Percentiles rank a stretch among this genome's conserved stretches.
These are phyloP conservation scores for Ustulina deusta DNA, from an alignment of 2,329 filamentous ascomycete species.

Conservation along the genomic window DNA sequence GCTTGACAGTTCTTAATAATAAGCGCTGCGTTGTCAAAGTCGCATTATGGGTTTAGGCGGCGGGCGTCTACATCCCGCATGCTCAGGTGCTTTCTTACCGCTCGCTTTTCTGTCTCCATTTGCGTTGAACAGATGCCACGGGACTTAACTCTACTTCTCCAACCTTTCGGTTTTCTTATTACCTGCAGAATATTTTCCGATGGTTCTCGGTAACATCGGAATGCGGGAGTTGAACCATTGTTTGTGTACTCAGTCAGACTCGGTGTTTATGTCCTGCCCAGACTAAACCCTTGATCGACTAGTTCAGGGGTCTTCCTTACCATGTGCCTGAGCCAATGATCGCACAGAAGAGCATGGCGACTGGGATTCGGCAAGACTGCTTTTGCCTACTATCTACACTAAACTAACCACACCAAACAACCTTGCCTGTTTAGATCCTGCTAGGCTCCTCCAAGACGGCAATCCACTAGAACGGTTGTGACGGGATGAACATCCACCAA, in stretches of 20 bases:
- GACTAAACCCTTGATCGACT: constrained; percentile 16
- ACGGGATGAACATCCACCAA: constrained; percentile 29
- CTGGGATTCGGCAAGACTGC: constrained; percentile 25
- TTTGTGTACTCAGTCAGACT: neutral
- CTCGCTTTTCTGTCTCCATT: neutral
- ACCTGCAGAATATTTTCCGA: constrained; percentile 7
- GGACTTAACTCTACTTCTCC: neutral
- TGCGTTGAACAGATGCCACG: neutral
- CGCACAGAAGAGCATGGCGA: constrained; percentile 22
- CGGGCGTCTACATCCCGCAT: constrained; percentile 11
- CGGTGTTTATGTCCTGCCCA: neutral
- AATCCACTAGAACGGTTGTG: neutral
- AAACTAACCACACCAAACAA: constrained; percentile 13
- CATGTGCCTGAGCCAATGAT: constrained; percentile 30
- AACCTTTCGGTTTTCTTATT: constrained; percentile 6
- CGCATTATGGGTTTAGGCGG: constrained; percentile 27
- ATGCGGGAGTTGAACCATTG: neutral
- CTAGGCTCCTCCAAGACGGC: neutral
- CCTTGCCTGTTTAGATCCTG: constrained; percentile 7
- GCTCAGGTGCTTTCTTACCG: constrained; percentile 5
- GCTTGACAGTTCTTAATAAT: constrained; percentile 17
- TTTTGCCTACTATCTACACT: constrained; percentile 9
- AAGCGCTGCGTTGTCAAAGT: constrained; percentile 37
- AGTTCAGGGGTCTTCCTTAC: constrained; percentile 31
- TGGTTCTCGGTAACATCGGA: constrained; percentile 24